These are phyloP conservation scores for Sanchytrium tribonematis DNA, from an alignment of 371 early-diverging fungal species.

Conservation along the genomic window DNA sequence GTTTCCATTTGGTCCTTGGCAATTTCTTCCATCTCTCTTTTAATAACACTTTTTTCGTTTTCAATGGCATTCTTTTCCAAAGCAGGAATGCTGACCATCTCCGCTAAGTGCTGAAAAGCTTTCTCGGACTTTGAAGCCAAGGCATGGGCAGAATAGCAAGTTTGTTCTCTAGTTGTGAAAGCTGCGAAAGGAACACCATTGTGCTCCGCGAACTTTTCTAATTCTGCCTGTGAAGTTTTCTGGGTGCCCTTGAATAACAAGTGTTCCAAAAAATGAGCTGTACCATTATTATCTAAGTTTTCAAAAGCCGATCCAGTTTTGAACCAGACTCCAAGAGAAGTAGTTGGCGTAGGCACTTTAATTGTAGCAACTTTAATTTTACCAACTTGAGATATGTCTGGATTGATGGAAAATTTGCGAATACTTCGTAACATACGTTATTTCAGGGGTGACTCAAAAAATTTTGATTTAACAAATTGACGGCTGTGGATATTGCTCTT, in stretches of 20 bases:
- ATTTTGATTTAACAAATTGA: too few species aligned
- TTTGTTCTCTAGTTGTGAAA: slow-evolving; percentile 90
- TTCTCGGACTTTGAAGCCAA: slow-evolving; percentile 53
- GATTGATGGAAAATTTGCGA: background rate
- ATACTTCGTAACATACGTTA: background rate
- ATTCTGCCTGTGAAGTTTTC: slow-evolving; percentile 46
- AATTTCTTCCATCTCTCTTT: slow-evolving; percentile 81
- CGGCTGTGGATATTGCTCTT: too few species aligned
- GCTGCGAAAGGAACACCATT: slow-evolving; percentile 91
- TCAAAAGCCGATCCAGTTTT: slow-evolving; percentile 86
- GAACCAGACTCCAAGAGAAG: slow-evolving; percentile 93
- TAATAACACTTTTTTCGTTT: slow-evolving; percentile 74
- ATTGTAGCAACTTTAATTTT: background rate
- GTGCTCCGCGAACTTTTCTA: slow-evolving; percentile 79
- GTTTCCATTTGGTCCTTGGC: slow-evolving; percentile 85
- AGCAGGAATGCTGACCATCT: slow-evolving; percentile 71
- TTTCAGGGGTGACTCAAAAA: background rate
- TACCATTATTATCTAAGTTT: slow-evolving; percentile 59
- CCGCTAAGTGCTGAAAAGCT: slow-evolving; percentile 70
- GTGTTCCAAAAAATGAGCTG: slow-evolving; percentile 91
- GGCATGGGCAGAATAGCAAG: slow-evolving; percentile 82
- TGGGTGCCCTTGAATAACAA: slow-evolving; percentile 93
- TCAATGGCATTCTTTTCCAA: slow-evolving; percentile 53
- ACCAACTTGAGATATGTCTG: background rate
- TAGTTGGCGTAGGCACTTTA: slow-evolving; percentile 20